Evolutionary conservation across 2,329 filamentous ascomycete genomes (phyloP).

Genomic region (Fusarium subglutinans): DNA sequence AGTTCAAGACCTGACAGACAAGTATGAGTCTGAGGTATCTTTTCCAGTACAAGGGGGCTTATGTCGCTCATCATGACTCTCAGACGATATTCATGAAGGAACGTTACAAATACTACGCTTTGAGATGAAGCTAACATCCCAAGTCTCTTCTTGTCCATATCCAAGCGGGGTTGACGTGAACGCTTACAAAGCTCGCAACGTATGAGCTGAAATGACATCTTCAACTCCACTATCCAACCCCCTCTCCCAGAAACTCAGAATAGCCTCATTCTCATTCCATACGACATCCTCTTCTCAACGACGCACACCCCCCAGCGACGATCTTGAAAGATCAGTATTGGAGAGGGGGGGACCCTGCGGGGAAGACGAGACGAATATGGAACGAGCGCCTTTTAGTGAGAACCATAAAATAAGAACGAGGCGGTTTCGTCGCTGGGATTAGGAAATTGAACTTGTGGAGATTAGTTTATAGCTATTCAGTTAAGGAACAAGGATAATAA

Average conservation of each 20-base stretch:
- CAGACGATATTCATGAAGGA: not conserved
- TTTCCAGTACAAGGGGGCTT: not conserved
- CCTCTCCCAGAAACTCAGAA: not conserved
- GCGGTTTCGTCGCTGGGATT: constrained; percentile 1
- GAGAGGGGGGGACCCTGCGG: constrained; percentile 21
- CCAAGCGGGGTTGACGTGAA: not conserved
- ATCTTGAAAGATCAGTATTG: constrained; percentile 11
- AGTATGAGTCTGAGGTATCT: constrained; percentile 22
- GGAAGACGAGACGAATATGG: constrained; percentile 17
- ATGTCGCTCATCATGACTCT: not conserved
- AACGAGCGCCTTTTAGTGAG: not conserved
- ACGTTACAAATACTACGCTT: not conserved
- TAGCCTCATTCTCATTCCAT: constrained; percentile 21
- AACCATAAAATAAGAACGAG: not conserved
- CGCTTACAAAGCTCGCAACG: constrained; percentile 12
- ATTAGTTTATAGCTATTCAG: not conserved
- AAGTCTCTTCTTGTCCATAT: not conserved
- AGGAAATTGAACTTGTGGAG: constrained; percentile 3
- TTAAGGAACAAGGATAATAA: constrained; percentile 3
- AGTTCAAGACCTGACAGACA: constrained; percentile 30
- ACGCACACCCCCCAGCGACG: constrained; percentile 10
- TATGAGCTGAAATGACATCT: not conserved
- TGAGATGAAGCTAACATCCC: not conserved
- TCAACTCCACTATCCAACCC: not conserved
- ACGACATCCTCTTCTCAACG: not conserved